Base-by-base conservation (phyloP, 164 flowering plant species). In the Vitis riparia region DNA sequence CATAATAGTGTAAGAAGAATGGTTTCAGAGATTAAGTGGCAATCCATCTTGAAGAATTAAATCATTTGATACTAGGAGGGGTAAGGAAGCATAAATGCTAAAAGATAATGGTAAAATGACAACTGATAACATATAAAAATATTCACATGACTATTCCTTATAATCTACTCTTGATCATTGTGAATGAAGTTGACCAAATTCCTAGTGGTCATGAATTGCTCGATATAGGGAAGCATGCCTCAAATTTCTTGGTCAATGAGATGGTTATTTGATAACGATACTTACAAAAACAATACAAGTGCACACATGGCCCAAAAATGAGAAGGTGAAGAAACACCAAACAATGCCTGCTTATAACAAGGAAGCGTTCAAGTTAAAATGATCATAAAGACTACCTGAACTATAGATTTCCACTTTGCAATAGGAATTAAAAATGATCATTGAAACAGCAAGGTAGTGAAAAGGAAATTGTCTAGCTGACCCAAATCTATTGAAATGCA, bases 371-470 rank as follows among this genome's bases (percentile, higher is more conserved):
- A 37, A 37, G 44, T 37, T 37, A 0, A 37, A 37, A 6, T 12
- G 8, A 32, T 9, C 44, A 61, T 61, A 17, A 61, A 27, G 17
- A 16, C 5, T 50, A 30, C 7, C 9, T 51, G 67, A 51, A 64
- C 56, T 51, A 37, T 23, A 64, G 56, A 55, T 51, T 61, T 51
- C 37, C 67, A 64, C 3, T 23, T 64, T 52, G 9, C 48, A 51
- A 64, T 17, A 50, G 8, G 8, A 16, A n/a, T 2, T 48, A 62
- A 2, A 19, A 11, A 19, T 49, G 29, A n/a, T 49, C 27, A 11
- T 1, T 19, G 13, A 63, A 52, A 64, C 56, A 64, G 27, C 27
- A 23, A 23, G 11, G 23, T 23, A 29, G 17, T 49, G 9, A 15
- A 53, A 61, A 61, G 44, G 50, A 10, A 61, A 32, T 61, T 32